These are phyloP conservation scores for Lactarius hengduanensis DNA, from an alignment of 768 basidiomycete species.

Conservation along the genomic window DNA sequence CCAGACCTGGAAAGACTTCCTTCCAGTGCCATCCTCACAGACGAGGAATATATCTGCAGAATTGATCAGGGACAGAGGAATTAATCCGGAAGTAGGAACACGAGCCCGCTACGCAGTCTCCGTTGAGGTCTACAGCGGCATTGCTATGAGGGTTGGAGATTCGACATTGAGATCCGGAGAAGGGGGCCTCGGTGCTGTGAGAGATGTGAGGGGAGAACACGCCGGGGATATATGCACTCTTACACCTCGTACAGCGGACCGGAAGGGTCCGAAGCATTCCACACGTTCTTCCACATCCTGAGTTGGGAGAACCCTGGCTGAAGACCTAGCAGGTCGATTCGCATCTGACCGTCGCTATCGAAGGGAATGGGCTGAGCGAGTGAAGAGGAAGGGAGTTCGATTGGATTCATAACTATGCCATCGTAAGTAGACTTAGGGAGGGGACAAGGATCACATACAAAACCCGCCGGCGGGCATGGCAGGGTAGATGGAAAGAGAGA, in stretches of 20 bases:
- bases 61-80: constrained; percentile 4
- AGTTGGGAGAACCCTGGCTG: constrained; percentile 44
- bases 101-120: constrained; percentile 91
- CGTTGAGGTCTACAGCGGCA: constrained; percentile 90
- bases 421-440: not conserved
- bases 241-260: constrained; percentile 68
- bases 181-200: constrained; percentile 46
- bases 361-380: constrained; percentile 80
- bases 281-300: constrained; percentile 78
- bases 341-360: constrained; percentile 86
- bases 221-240: constrained; percentile 31
- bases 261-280: constrained; percentile 57
- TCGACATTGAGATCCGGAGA: constrained; percentile 64
- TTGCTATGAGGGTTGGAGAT: constrained; percentile 92
- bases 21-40: constrained; percentile 58
- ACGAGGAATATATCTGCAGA: constrained; percentile 80
- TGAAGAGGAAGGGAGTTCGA: constrained; percentile 61
- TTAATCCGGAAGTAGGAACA: constrained; percentile 4
- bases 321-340: constrained; percentile 79
- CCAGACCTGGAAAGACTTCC: constrained; percentile 86
- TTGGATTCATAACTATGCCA: constrained; percentile 35
- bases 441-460: constrained; percentile 43
- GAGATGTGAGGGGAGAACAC: constrained; percentile 9
- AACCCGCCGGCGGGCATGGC: constrained; percentile 64
- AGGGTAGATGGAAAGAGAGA: constrained; percentile 71